These are phyloP conservation scores for Primulina tabacum DNA, from an alignment of 257 asterid species.

Conservation along the genomic window DNA sequence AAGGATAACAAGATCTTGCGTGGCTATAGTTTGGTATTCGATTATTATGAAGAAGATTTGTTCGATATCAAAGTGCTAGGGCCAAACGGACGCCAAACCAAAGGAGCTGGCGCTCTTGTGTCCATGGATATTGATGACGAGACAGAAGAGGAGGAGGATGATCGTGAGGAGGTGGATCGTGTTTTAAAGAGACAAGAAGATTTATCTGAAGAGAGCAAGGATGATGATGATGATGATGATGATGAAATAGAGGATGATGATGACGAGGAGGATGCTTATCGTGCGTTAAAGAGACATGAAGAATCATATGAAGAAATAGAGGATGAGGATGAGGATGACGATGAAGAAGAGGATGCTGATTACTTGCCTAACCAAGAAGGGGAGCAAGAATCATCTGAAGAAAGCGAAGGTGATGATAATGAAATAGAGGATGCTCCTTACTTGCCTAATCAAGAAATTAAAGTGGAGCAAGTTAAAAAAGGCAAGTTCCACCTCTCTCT, in stretches of 20 bases:
- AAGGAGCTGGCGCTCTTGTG: not conserved
- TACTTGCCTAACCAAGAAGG: too few relatives aligned
- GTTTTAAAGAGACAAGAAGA: not conserved
- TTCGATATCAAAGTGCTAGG: slow-evolving; percentile 24
- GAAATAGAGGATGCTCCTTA: too few relatives aligned
- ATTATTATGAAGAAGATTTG: slow-evolving; percentile 6
- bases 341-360: not conserved
- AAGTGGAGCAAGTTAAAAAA: too few relatives aligned
- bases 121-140: not conserved
- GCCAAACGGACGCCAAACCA: not conserved
- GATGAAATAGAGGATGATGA: not conserved
- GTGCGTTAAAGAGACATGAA: too few relatives aligned
- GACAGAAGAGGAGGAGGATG: not conserved
- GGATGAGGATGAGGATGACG: not conserved
- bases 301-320: not conserved
- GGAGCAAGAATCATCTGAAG: too few relatives aligned
- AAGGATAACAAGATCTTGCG: slow-evolving; percentile 19
- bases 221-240: too few relatives aligned
- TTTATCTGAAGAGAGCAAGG: not conserved
- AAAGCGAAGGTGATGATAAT: too few relatives aligned
- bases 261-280: too few relatives aligned
- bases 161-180: not conserved
- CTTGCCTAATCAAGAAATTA: too few relatives aligned
- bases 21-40: slow-evolving; percentile 25
- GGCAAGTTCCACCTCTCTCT: too few relatives aligned